Evolutionary conservation across 768 basidiomycete species (phyloP), one percentile per base, ranked within the genome.

Genomic region (Cubamyces sp.): DNA sequence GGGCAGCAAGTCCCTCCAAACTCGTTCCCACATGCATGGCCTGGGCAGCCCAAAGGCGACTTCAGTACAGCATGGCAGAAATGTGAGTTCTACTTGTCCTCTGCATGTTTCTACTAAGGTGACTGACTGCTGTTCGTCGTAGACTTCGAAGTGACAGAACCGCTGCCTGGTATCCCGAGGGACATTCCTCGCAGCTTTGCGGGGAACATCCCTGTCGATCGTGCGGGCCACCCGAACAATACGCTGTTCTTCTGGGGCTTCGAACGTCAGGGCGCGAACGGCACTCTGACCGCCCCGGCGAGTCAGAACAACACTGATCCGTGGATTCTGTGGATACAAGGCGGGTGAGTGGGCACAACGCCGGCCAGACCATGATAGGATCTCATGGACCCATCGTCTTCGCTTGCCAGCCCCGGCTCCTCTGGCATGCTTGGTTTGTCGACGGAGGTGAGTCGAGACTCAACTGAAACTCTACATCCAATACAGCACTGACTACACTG

Each of bases 301-400:
- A 64, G 65, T 47, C 64, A 70, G n/a, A 70, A 68, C 18, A 76
- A 70, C 48, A 62, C 73, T 15, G 76, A 85, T 19, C 88, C 89
- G 1, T 90, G 89, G 89, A 82, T 82, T 3, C 85, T 91, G 43
- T 91, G 87, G 87, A 71, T 90, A 25, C 88, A 89, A 62, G 89
- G 88, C 74, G 88, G 87, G 85, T 86, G 66, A 12, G 28, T 54
- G 14, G 26, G n/a, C 21, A 7, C 45, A 11, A 11, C 23, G 28
- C 19, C 18, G 21, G 23, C 28, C 11, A 2, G 19, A 37, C 28
- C 19, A 23, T 18, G 5, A 23, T 25, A 5, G 3, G 39, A 5
- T 12, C 34, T 48, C n/a, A 16, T 11, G 25, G 47, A 52, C 45
- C 55, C 57, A 43, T 6, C 19, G 37, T 39, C 7, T 12, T 3